phyloP scores from a whole-genome alignment of 192 early-diverging fungal genomes.

The Thamnidium elegans region DNA sequence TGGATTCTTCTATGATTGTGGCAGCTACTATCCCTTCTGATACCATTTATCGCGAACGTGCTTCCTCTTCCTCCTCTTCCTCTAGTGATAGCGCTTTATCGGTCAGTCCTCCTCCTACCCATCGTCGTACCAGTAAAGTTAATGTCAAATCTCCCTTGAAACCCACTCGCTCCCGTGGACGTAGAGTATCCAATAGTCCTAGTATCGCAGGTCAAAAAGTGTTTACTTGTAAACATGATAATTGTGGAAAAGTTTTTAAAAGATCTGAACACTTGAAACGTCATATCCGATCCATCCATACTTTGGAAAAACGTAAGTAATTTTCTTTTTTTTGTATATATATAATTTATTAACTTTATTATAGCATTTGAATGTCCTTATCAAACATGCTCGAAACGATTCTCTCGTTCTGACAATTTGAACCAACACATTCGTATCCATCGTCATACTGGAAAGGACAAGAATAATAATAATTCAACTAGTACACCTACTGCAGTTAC shows the following conservation, averaged over 20 bases:
- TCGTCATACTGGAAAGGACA: slow-evolving; percentile 51
- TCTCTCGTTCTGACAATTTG: slow-evolving; percentile 57
- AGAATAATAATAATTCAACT: background rate
- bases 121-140: slow-evolving; percentile 4
- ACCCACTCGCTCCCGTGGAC: slow-evolving; percentile 41
- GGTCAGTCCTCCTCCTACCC: background rate
- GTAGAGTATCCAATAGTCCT: slow-evolving; percentile 50
- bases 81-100: slow-evolving; percentile 9
- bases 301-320: slow-evolving; percentile 61
- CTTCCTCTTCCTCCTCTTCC: slow-evolving; percentile 10
- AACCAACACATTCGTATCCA: slow-evolving; percentile 60
- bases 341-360: too few relatives aligned
- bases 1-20: background rate
- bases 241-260: slow-evolving; percentile 58
- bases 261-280: slow-evolving; percentile 58
- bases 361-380: slow-evolving; percentile 55
- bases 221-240: slow-evolving; percentile 51
- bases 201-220: slow-evolving; percentile 43
- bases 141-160: slow-evolving; percentile 10
- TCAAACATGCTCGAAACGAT: slow-evolving; percentile 53
- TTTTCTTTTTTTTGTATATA: background rate
- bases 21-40: background rate
- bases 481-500: background rate
- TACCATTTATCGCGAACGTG: slow-evolving; percentile 3
- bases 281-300: slow-evolving; percentile 60